Conservation (phyloP, 768 basidiomycete species). For the Leccinum longicurvipes region DNA sequence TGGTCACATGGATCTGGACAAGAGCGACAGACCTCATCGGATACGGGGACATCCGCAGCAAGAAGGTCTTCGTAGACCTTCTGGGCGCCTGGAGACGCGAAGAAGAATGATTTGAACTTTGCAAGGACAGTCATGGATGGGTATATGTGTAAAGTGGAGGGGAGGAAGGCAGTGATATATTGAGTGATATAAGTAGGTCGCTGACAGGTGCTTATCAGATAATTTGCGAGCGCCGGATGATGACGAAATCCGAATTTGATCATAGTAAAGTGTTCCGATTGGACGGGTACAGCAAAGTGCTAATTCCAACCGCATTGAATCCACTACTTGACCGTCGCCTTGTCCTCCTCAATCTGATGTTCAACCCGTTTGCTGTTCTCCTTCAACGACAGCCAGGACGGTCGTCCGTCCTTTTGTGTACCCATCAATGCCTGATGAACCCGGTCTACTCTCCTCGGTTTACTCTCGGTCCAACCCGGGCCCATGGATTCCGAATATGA, state of each 20-base stretch:
- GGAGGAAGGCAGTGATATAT: too few species aligned
- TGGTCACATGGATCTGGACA: slow-evolving; percentile 79
- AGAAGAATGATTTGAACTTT: slow-evolving; percentile 24
- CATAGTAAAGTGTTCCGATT: too few species aligned
- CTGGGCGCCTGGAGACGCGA: slow-evolving; percentile 30
- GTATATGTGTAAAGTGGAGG: background rate
- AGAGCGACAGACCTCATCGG: slow-evolving; percentile 62
- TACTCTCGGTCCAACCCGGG: slow-evolving; percentile 30
- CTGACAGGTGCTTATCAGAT: slow-evolving; percentile 1
- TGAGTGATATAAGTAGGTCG: background rate
- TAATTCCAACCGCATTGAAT: too few species aligned
- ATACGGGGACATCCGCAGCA: slow-evolving; percentile 59
- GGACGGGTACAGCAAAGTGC: too few species aligned
- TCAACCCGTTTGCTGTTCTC: slow-evolving; percentile 25
- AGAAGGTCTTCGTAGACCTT: slow-evolving; percentile 49
- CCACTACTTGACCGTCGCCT: background rate
- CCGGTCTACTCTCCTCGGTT: slow-evolving; percentile 23
- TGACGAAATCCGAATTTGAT: background rate
- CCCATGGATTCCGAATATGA: slow-evolving; percentile 25
- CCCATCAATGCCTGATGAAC: slow-evolving; percentile 29
- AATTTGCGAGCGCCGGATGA: background rate
- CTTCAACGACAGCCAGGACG: slow-evolving; percentile 32
- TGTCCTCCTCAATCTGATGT: slow-evolving; percentile 17
- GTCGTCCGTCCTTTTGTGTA: slow-evolving; percentile 27
- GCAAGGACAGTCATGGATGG: slow-evolving; percentile 23